These are phyloP conservation scores for Camelina sativa DNA, from an alignment of 345 rosid species.

Conservation along the genomic window DNA sequence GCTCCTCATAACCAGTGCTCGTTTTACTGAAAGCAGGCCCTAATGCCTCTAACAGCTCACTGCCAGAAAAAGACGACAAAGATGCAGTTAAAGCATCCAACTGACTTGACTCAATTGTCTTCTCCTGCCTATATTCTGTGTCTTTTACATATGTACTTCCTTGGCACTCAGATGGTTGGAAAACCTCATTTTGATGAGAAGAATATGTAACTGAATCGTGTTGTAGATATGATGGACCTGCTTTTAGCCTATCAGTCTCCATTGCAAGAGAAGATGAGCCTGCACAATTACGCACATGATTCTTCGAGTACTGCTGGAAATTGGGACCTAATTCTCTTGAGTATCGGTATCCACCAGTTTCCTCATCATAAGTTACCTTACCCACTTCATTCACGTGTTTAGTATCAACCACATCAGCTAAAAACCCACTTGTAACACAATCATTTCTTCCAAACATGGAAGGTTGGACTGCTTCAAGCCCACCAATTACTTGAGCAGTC, in stretches of 20 bases:
- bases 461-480: constrained; percentile 44
- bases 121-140: constrained; percentile 45
- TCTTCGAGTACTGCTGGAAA: constrained; percentile 42
- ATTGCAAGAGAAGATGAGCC: constrained; percentile 46
- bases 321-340: constrained; percentile 41
- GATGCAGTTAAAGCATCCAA: constrained; percentile 45
- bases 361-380: constrained; percentile 41
- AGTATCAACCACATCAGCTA: constrained; percentile 28
- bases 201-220: constrained; percentile 43
- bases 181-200: constrained; percentile 41
- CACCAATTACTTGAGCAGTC: constrained; percentile 48
- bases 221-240: constrained; percentile 43
- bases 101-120: constrained; percentile 47
- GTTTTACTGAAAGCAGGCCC: constrained; percentile 68
- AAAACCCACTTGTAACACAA: constrained; percentile 41
- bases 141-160: constrained; percentile 44
- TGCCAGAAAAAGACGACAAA: constrained; percentile 67
- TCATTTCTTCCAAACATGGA: constrained; percentile 49
- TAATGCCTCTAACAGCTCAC: constrained; percentile 81
- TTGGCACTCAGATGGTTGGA: constrained; percentile 48
- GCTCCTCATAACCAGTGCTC: constrained; percentile 48
- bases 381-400: constrained; percentile 52
- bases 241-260: constrained; percentile 51
- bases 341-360: constrained; percentile 50
- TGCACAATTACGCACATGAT: constrained; percentile 40